A percentile compares a stretch with the other conserved stretches of the same genome.
Evolutionary conservation across 2,329 filamentous ascomycete species (phyloP).

Genomic region (Pyrenochaeta sp.): DNA sequence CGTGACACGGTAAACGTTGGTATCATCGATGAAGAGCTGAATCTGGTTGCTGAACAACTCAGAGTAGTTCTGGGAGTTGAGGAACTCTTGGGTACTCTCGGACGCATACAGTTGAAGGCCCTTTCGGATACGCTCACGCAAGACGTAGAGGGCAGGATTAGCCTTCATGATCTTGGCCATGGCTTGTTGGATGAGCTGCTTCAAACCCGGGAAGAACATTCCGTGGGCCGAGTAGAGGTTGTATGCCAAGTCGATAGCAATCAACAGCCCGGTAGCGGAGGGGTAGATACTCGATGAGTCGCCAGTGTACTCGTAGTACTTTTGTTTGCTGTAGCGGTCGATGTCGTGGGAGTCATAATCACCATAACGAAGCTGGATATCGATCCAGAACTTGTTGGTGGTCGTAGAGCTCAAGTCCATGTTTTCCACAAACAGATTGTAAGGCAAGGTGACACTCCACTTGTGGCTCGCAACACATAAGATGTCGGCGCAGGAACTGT

Average conservation of each 20-base stretch:
- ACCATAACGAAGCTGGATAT: constrained; percentile 94
- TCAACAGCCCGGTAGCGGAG: constrained; percentile 95
- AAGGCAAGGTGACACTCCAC: constrained; percentile 96
- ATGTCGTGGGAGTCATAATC: constrained; percentile 99
- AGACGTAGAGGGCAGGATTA: constrained; percentile 93
- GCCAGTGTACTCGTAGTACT: constrained; percentile 98
- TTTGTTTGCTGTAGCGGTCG: constrained; percentile 94
- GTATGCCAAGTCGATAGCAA: constrained; percentile 96
- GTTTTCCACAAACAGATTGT: constrained; percentile 90
- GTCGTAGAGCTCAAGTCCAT: constrained; percentile 96
- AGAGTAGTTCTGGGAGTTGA: constrained; percentile 99
- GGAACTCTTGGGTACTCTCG: constrained; percentile 98
- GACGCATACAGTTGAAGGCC: constrained; percentile 97
- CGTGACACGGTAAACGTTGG: constrained; percentile 98
- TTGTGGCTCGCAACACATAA: constrained; percentile 97
- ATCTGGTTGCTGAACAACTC: constrained; percentile 99
- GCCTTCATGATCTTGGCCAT: constrained; percentile 99
- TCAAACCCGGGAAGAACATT: constrained; percentile 97
- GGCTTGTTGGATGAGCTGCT: constrained; percentile 93
- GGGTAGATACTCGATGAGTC: constrained; percentile 99
- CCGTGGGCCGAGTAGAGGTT: constrained; percentile 98
- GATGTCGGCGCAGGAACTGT: constrained; percentile 97
- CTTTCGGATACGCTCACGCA: constrained; percentile 97
- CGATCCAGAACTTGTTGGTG: constrained; percentile 99
- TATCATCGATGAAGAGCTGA: constrained; percentile 98